Percentiles rank a stretch among this genome's conserved stretches.
Conservation (phyloP, 306 rosid genomes). For the Dryas drummondii region DNA sequence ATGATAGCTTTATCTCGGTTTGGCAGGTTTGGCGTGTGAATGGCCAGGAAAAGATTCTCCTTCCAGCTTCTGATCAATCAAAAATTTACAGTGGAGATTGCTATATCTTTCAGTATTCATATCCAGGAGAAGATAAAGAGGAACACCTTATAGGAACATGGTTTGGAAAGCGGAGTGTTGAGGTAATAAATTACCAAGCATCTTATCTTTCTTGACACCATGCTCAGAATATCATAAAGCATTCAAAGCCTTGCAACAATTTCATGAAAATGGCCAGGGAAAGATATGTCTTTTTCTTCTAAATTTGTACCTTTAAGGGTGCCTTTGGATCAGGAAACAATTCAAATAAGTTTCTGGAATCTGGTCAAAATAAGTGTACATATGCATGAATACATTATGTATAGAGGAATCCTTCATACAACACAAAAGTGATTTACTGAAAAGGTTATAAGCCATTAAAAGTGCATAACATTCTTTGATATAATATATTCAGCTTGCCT, state of each 20-base stretch:
- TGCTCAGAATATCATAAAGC: constrained; percentile 1
- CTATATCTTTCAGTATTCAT: constrained; percentile 84
- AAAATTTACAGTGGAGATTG: constrained; percentile 91
- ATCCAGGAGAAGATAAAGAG: constrained; percentile 92
- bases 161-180: constrained; percentile 86
- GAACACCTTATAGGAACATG: constrained; percentile 87
- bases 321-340: background rate
- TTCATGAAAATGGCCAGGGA: background rate
- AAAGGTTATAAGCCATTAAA: background rate
- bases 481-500: background rate
- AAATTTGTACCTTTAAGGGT: background rate
- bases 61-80: constrained; percentile 78
- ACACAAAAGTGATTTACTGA: background rate
- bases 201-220: constrained; percentile 13
- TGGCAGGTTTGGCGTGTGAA: constrained; percentile 89
- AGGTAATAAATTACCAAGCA: constrained; percentile 53
- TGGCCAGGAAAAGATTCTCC: constrained; percentile 72
- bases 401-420: background rate
- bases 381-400: background rate
- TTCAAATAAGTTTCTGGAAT: background rate
- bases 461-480: background rate
- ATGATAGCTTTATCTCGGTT: constrained; percentile 33
- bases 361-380: background rate
- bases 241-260: constrained; percentile 2
- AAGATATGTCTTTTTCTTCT: background rate